Conservation (phyloP, 345 rosid genomes). For the Brassica carinata region DNA sequence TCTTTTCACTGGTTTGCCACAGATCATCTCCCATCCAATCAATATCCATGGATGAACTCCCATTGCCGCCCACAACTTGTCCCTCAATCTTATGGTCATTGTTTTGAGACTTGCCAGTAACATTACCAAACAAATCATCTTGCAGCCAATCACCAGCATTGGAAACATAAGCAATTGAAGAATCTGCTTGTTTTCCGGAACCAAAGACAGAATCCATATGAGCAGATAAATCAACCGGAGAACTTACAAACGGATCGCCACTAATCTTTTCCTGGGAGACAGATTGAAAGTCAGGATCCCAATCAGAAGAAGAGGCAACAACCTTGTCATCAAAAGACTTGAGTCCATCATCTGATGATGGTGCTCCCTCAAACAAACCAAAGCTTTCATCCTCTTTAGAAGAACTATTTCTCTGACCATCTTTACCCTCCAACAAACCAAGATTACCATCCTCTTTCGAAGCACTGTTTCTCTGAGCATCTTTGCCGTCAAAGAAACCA, state of each 20-base stretch:
- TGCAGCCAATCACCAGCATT: conserved; percentile 51
- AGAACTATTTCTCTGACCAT: not conserved
- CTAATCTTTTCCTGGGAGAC: conserved; percentile 38
- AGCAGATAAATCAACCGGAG: conserved; percentile 55
- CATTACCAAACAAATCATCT: conserved; percentile 50
- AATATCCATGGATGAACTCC: conserved; percentile 44
- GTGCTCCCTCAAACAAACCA: conserved; percentile 53
- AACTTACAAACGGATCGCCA: conserved; percentile 48
- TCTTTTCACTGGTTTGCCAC: conserved; percentile 42
- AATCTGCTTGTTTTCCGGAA: conserved; percentile 46
- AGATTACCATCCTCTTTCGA: not conserved
- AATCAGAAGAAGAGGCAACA: conserved; percentile 49
- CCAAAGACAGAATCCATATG: conserved; percentile 69
- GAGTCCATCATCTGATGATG: conserved; percentile 40
- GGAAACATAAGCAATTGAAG: conserved; percentile 41
- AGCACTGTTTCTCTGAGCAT: not conserved
- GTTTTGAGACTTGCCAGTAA: conserved; percentile 34
- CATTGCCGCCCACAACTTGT: conserved; percentile 29
- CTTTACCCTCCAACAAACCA: not conserved
- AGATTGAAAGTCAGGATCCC: conserved; percentile 59
- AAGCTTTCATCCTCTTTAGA: not conserved
- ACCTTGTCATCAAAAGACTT: conserved; percentile 38
- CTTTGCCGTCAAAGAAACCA: not conserved
- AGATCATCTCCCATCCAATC: conserved; percentile 49
- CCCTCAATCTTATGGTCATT: conserved; percentile 31